Evolutionary conservation across 106 monocot species (phyloP), one percentile per base, ranked within the genome.

Genomic region (Dendrobium officinale): DNA sequence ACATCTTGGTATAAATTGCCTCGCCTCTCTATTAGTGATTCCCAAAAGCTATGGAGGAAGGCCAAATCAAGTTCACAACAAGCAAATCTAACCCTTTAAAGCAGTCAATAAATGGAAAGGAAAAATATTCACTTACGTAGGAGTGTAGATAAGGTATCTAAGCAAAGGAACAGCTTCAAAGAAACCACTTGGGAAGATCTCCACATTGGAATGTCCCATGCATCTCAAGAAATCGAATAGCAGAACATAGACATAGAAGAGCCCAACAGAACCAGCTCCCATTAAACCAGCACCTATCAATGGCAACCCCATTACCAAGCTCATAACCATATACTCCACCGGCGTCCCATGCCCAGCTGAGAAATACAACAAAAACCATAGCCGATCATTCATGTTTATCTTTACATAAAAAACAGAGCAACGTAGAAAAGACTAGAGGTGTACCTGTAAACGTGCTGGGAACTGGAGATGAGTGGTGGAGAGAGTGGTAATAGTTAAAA

Each of bases 381-480:
- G 15, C 72, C 40, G 40, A 41, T 33, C 7, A 22, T n/a, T 44
- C 6, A 5, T 44, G 44, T 9, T 44, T 9, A 0, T 44, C 74
- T 40, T 13, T 51, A n/a, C 6, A 73, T 72, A 41, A 72, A 8
- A 29, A 67, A 24, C 5, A 24, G 2, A 26, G 68, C 6, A 45
- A 47, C 15, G 24, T 26, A 19, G 44, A 67, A 79, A 79, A 7
- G n/a, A 77, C 33, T 64, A 73, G 67, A 72, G 33, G 5, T 22
- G 48, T 82, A 94, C 96, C 96, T 84, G 97, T 94, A 77, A 94
- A 86, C 1, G 94, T 24, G 64, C 90, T 92, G 33, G 90, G 92
- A 29, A 92, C 86, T 13, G 15, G 58, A 27, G 80, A 79, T 5
- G 96, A 94, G 79, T 97, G 96, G 79, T 97, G 94, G 10, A 89